These are phyloP conservation scores for Colletotrichum caudatum DNA, from an alignment of 2,329 filamentous ascomycete species.

Conservation along the genomic window DNA sequence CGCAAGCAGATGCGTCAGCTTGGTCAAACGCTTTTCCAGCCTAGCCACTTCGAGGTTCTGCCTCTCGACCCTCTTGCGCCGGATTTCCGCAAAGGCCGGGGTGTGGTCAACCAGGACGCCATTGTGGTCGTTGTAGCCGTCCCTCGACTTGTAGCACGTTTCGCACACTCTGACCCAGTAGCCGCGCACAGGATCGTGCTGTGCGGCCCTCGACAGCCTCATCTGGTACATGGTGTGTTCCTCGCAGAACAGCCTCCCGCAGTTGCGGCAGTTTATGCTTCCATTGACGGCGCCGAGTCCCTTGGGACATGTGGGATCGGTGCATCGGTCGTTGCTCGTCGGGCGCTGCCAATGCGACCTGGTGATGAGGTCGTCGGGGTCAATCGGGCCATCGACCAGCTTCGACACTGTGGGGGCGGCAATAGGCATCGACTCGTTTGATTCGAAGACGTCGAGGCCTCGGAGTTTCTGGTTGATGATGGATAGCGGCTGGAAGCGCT, in stretches of 20 bases:
- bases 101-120: conserved; percentile 80
- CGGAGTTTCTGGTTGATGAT: conserved; percentile 94
- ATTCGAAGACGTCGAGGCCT: conserved; percentile 92
- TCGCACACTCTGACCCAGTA: conserved; percentile 97
- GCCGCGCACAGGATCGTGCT: conserved; percentile 89
- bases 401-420: conserved; percentile 51
- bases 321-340: conserved; percentile 81
- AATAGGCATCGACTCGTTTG: conserved; percentile 76
- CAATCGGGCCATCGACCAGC: conserved; percentile 61
- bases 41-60: conserved; percentile 89
- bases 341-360: conserved; percentile 89
- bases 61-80: conserved; percentile 84
- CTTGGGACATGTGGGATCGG: conserved; percentile 88
- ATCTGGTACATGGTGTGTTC: conserved; percentile 99
- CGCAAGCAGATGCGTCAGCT: conserved; percentile 85
- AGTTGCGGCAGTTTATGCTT: conserved; percentile 92
- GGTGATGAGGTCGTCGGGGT: conserved; percentile 92
- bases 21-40: conserved; percentile 91
- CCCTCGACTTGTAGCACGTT: conserved; percentile 98
- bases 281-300: conserved; percentile 83
- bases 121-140: conserved; percentile 92
- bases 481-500: conserved; percentile 90
- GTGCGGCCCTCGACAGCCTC: conserved; percentile 90
- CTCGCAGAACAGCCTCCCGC: conserved; percentile 93
- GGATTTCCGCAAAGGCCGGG: conserved; percentile 74